These are phyloP conservation scores for Acanthochlamys bracteata DNA, from an alignment of 106 monocot species.

Conservation along the genomic window DNA sequence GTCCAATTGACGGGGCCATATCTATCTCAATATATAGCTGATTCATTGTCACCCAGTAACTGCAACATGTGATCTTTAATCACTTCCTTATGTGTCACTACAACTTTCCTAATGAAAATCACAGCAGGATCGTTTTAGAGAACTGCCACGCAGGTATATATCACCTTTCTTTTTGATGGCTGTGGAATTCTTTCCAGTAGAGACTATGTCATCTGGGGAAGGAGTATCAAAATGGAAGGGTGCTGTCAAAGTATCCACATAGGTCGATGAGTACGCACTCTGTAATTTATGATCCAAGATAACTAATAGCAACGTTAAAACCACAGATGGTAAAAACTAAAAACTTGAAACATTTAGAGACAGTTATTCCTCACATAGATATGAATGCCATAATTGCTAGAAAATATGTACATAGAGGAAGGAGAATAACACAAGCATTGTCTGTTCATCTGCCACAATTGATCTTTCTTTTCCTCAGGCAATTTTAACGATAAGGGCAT, in stretches of 20 bases:
- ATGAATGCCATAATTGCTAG: not conserved
- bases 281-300: not conserved
- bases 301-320: not conserved
- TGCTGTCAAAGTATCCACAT: slow-evolving; percentile 27
- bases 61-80: no score
- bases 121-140: not conserved
- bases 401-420: not conserved
- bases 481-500: no score
- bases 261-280: slow-evolving; percentile 6
- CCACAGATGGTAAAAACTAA: not conserved
- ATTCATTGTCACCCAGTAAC: no score
- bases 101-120: not conserved
- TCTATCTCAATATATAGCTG: no score
- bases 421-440: not conserved
- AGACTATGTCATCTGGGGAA: slow-evolving; percentile 84
- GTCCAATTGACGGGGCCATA: no score
- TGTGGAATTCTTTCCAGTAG: slow-evolving; percentile 43
- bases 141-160: not conserved
- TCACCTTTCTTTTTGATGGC: slow-evolving; percentile 48
- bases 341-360: not conserved
- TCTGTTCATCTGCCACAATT: no score
- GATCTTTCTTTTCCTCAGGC: no score
- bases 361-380: not conserved
- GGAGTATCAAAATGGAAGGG: slow-evolving; percentile 87
- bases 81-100: no score